phyloP scores from a whole-genome alignment of 306 rosid genomes.

The Castanea crenata region DNA sequence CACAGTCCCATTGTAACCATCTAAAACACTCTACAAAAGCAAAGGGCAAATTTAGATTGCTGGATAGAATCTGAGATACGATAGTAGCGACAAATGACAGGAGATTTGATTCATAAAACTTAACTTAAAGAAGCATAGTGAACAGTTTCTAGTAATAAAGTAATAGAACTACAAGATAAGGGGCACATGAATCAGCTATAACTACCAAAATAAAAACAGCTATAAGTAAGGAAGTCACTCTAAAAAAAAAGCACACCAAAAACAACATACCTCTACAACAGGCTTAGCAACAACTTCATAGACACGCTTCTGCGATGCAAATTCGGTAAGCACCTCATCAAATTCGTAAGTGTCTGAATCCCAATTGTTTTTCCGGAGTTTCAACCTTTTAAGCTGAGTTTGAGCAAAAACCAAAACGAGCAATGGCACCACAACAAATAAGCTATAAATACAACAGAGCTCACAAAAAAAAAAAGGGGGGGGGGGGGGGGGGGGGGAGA shows the following conservation, averaged over 20 bases:
- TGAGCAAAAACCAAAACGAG: constrained; percentile 13
- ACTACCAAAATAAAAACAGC: constrained; percentile 10
- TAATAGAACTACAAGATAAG: neutral
- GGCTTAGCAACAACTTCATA: constrained; percentile 99
- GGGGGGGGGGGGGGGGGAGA: too few species aligned
- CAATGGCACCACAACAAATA: constrained; percentile 3
- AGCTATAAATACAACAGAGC: constrained; percentile 1
- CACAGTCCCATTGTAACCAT: constrained; percentile 97
- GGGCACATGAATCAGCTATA: neutral
- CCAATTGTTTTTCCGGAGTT: constrained; percentile 95
- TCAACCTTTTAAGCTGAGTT: constrained; percentile 81
- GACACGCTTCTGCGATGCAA: constrained; percentile 91
- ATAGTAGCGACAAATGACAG: neutral
- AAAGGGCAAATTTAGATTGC: neutral
- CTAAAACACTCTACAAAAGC: constrained; percentile 79
- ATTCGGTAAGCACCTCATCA: constrained; percentile 91
- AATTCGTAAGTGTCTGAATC: constrained; percentile 89
- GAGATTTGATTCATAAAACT: constrained; percentile 10
- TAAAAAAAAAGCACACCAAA: constrained; percentile 3
- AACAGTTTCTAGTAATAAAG: neutral
- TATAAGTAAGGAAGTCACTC: constrained; percentile 9
- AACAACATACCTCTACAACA: constrained; percentile 78
- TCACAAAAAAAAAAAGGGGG: neutral
- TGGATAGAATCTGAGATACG: neutral
- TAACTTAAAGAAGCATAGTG: constrained; percentile 11